A percentile compares a stretch with the other conserved stretches of the same genome.
Conservation (phyloP, 306 rosid species). For the Neltuma alba region DNA sequence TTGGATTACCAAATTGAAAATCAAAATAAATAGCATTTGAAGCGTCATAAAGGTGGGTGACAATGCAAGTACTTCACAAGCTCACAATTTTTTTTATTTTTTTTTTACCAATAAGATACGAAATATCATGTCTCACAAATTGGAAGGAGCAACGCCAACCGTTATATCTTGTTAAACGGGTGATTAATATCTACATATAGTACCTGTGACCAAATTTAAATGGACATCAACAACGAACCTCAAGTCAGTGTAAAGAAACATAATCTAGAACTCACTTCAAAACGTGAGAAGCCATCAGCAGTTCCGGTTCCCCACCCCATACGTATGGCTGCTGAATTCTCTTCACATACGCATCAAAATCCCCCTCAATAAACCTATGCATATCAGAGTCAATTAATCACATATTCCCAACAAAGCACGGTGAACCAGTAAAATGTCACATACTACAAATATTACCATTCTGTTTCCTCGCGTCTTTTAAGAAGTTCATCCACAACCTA, state of each 20-base stretch:
- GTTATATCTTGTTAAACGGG: background rate
- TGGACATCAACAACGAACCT: background rate
- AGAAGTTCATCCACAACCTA: conserved; percentile 86
- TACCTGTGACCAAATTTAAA: background rate
- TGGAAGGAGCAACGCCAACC: background rate
- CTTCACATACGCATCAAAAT: conserved; percentile 77
- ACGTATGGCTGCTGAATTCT: conserved; percentile 71
- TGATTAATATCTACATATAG: background rate
- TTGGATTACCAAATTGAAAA: background rate
- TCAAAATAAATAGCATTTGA: background rate
- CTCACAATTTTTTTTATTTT: background rate
- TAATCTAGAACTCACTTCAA: conserved; percentile 59
- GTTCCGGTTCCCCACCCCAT: conserved; percentile 99
- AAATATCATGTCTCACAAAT: background rate
- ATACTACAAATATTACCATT: conserved; percentile 59
- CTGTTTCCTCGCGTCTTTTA: conserved; percentile 81
- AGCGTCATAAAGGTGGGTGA: background rate
- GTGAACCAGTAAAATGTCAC: conserved; percentile 5
- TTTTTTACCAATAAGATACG: background rate
- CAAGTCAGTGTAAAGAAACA: background rate
- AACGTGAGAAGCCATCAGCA: conserved; percentile 95
- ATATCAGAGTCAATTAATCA: background rate
- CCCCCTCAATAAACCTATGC: conserved; percentile 84
- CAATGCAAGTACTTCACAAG: conserved; percentile 8
- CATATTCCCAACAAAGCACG: background rate